Percentiles rank a stretch among this genome's conserved stretches.
These are phyloP conservation scores for Termitomyces titanicus DNA, from an alignment of 768 basidiomycete genomes.

Conservation along the genomic window DNA sequence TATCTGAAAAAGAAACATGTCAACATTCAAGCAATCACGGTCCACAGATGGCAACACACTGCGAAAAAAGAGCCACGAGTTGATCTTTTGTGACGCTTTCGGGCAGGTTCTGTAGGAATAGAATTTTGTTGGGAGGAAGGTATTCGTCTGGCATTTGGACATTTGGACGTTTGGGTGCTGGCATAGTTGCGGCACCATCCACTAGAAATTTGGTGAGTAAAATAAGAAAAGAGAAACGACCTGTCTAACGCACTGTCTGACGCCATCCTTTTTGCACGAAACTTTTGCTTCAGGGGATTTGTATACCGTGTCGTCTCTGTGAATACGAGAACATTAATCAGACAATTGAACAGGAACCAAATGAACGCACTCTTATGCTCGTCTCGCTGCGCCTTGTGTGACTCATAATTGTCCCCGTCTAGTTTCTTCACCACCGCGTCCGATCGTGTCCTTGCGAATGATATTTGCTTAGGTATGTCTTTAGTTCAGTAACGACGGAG, in stretches of 20 bases:
- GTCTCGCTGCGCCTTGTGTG: slow-evolving; percentile 68
- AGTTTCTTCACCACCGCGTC: slow-evolving; percentile 84
- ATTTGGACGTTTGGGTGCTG: slow-evolving; percentile 72
- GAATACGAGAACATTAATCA: slow-evolving; percentile 3
- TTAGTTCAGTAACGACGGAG: slow-evolving; percentile 4
- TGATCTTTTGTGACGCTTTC: slow-evolving; percentile 91
- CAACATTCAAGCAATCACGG: background rate
- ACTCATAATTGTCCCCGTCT: slow-evolving; percentile 63
- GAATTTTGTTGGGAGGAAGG: slow-evolving; percentile 97
- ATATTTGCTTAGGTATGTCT: slow-evolving; percentile 72
- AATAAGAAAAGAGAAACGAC: slow-evolving; percentile 1
- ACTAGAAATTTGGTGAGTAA: slow-evolving; percentile 35
- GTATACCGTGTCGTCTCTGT: slow-evolving; percentile 78
- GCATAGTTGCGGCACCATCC: slow-evolving; percentile 62
- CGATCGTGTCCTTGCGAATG: slow-evolving; percentile 84
- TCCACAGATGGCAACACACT: slow-evolving; percentile 39
- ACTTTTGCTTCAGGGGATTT: slow-evolving; percentile 88
- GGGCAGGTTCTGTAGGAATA: slow-evolving; percentile 96
- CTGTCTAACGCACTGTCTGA: slow-evolving; percentile 57
- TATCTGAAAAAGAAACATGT: slow-evolving; percentile 49
- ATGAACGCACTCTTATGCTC: slow-evolving; percentile 78
- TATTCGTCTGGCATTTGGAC: slow-evolving; percentile 99
- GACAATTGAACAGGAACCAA: background rate
- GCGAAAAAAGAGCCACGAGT: slow-evolving; percentile 86
- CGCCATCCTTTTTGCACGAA: slow-evolving; percentile 75